Conservation (phyloP, 768 basidiomycete species). For the Clavaria fumosa region DNA sequence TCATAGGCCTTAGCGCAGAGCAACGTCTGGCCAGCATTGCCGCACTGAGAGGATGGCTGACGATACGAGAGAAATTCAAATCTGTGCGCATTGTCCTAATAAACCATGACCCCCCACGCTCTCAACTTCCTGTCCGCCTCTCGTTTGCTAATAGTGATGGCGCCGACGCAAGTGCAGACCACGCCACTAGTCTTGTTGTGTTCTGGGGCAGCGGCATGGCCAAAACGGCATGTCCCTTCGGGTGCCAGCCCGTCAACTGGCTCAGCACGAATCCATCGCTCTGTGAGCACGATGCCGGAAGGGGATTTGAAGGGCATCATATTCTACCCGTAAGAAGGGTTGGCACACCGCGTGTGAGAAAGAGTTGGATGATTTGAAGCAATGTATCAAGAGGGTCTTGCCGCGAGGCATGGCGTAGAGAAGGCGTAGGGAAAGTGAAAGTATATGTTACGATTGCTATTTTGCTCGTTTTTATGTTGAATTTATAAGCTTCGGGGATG, state of each 20-base stretch:
- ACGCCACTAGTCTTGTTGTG: slow-evolving; percentile 49
- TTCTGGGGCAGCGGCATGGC: slow-evolving; percentile 78
- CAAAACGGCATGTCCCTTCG: slow-evolving; percentile 43
- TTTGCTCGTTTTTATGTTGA: not conserved
- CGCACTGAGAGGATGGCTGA: slow-evolving; percentile 69
- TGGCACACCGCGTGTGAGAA: slow-evolving; percentile 50
- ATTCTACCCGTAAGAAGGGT: slow-evolving; percentile 50
- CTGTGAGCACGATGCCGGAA: slow-evolving; percentile 22
- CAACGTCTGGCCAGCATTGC: slow-evolving; percentile 58
- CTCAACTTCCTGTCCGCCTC: not conserved
- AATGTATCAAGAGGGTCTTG: slow-evolving; percentile 51
- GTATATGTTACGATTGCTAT: not conserved
- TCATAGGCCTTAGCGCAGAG: slow-evolving; percentile 54
- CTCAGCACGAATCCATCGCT: slow-evolving; percentile 34
- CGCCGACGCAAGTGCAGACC: no score
- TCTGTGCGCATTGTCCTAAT: slow-evolving; percentile 26
- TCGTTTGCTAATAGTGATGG: slow-evolving; percentile 38
- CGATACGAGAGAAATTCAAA: slow-evolving; percentile 49
- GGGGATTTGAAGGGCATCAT: slow-evolving; percentile 37
- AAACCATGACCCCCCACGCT: not conserved
- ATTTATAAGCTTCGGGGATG: not conserved
- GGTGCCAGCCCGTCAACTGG: slow-evolving; percentile 43
- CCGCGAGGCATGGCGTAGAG: slow-evolving; percentile 14
- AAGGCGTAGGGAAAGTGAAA: not conserved
- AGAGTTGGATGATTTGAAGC: slow-evolving; percentile 57